Evolutionary conservation across 1,284 basidiomycete genomes (phyloP), one percentile per base, ranked within the genome.

Genomic region (Moesziomyces sp.): DNA sequence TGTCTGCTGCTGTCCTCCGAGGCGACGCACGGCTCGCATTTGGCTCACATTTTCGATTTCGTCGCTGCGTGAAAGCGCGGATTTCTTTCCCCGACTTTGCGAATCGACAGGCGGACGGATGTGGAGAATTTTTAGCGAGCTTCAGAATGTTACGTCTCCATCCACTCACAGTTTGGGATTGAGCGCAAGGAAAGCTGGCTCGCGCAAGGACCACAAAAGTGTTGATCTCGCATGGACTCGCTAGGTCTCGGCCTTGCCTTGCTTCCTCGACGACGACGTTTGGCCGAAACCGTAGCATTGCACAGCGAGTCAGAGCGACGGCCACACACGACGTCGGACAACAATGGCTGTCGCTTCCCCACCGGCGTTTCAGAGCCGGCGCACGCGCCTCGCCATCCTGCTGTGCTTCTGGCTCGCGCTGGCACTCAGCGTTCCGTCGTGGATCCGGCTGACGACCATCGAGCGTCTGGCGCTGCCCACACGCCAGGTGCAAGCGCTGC

Each of bases 391-490:
- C 5, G 60, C 67, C 56, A 64, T 78, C 45, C 30, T 76, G 35
- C n/a, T 38, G 16, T 73, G 66, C 56, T 77, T 79, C 50, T 79
- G 76, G 71, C 19, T 53, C 10, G 69, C 66, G 13, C 55, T 77
- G 40, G 21, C 76, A 7, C 51, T 73, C 21, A 62, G 68, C 43
- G 43, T 79, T 14, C 81, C 80, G 14, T 67, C 62, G 0, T 83
- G 81, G 81, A 74, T 78, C 54, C 47, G 54, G 1, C 50, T 71
- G 11, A 83, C 81, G 13, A 78, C 74, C 4, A 83, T 82, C 44
- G 57, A 62, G 30, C 64, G 81, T 11, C 54, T 80, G 28, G 70
- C 80, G 6, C 51, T 82, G 28, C 81, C 81, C 2, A 52, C 51
- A 19, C 30, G 43, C 0, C 48, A 73, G 24, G 58, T 81, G 26